Percentiles rank a stretch among this genome's conserved stretches.
phyloP scores from a whole-genome alignment of 1,284 basidiomycete species.

The Trichosporon sp. region DNA sequence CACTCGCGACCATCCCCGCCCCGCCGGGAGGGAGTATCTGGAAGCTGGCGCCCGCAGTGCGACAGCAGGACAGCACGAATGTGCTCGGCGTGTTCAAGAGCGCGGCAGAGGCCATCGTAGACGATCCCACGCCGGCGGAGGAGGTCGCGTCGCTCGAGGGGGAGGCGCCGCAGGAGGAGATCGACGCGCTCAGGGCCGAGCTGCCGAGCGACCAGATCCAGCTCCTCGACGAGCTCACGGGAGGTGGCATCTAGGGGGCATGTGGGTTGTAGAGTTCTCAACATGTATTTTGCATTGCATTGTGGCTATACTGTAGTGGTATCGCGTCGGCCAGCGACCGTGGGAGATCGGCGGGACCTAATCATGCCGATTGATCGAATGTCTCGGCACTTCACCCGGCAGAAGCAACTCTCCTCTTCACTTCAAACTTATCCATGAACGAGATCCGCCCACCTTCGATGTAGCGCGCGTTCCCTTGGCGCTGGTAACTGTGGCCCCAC shows the following conservation, averaged over 20 bases:
- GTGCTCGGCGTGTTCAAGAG: slow-evolving; percentile 15
- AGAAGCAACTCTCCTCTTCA: not conserved
- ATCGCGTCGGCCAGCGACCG: not conserved
- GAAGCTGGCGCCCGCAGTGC: slow-evolving; percentile 20
- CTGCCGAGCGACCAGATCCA: slow-evolving; percentile 10
- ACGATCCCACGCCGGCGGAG: slow-evolving; percentile 11
- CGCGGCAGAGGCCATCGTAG: not conserved
- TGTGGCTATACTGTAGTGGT: not conserved
- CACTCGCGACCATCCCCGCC: slow-evolving; percentile 1
- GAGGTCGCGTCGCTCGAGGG: slow-evolving; percentile 12
- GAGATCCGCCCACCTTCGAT: not conserved
- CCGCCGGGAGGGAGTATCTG: slow-evolving; percentile 22
- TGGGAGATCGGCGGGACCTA: not conserved
- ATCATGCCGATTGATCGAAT: no score
- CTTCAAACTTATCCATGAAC: not conserved
- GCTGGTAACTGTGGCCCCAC: no score
- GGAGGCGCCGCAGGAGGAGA: slow-evolving; percentile 3
- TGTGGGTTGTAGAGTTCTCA: not conserved
- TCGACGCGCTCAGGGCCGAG: slow-evolving; percentile 10
- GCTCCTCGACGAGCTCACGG: not conserved
- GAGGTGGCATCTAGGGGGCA: not conserved
- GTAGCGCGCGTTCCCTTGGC: no score
- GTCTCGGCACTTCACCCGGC: no score
- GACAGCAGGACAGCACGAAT: slow-evolving; percentile 26
- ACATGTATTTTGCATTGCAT: slow-evolving; percentile 7